Evolutionary conservation across 805 yeast genomes (phyloP).

Genomic region (Candida easanensis): DNA sequence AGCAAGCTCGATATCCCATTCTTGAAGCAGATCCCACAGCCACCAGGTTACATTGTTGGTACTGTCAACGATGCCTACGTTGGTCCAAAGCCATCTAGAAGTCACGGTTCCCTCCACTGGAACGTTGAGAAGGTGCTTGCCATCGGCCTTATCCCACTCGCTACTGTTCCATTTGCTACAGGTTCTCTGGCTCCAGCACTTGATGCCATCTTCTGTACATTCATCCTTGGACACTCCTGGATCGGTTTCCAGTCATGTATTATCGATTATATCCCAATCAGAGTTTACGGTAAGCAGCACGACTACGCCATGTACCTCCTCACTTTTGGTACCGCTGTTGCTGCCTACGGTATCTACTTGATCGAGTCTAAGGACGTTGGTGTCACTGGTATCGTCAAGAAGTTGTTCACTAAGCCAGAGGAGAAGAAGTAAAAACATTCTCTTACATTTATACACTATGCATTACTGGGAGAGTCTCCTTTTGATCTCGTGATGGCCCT

Average conservation of each 20-base stretch:
- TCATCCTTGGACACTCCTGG: conserved; percentile 73
- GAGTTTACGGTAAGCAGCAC: conserved; percentile 70
- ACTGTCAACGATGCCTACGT: conserved; percentile 86
- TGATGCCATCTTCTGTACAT: conserved; percentile 68
- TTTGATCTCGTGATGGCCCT: background rate
- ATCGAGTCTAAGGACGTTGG: conserved; percentile 70
- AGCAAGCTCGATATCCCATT: conserved; percentile 42
- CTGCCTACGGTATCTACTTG: conserved; percentile 68
- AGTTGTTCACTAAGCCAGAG: conserved; percentile 51
- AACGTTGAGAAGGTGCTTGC: conserved; percentile 76
- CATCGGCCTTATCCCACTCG: conserved; percentile 71
- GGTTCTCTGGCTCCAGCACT: conserved; percentile 68
- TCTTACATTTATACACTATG: background rate
- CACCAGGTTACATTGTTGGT: conserved; percentile 90
- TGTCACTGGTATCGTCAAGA: conserved; percentile 44
- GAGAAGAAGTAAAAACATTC: conserved; percentile 15
- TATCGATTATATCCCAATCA: conserved; percentile 73
- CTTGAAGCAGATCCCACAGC: conserved; percentile 67
- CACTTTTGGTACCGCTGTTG: conserved; percentile 59
- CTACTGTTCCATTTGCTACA: conserved; percentile 69
- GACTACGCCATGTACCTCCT: conserved; percentile 56
- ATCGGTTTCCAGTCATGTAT: conserved; percentile 90
- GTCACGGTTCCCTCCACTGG: conserved; percentile 93
- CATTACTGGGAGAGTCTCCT: background rate
- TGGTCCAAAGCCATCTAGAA: conserved; percentile 57